Conservation (phyloP, 345 rosid species). For the Anastatica hierochuntica region DNA sequence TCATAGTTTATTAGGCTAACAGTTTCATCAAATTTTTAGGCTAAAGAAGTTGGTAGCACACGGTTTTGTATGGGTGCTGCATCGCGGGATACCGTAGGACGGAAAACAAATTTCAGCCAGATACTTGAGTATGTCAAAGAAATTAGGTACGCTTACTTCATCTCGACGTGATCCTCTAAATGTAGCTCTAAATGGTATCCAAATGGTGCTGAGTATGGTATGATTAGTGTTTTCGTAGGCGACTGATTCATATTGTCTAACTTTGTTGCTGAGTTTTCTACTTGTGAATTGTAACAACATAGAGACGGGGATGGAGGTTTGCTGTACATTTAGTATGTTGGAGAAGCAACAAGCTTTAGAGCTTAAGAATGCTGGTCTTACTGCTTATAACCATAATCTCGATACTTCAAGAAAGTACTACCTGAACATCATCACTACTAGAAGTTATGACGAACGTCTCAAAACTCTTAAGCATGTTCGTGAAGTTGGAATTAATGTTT, state of each 20-base stretch:
- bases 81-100: conserved; percentile 91
- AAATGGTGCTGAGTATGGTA: too few species aligned
- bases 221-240: background rate
- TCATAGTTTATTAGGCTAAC: too few species aligned
- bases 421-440: conserved; percentile 74
- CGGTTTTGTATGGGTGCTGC: conserved; percentile 99
- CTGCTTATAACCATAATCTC: conserved; percentile 95
- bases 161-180: background rate
- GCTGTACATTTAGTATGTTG: conserved; percentile 97
- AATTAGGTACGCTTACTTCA: conserved; percentile 48
- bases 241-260: too few species aligned
- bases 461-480: conserved; percentile 77
- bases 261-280: background rate
- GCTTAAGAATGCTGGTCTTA: conserved; percentile 95
- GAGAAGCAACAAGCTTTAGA: conserved; percentile 93
- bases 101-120: conserved; percentile 83
- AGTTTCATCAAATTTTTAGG: too few species aligned
- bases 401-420: conserved; percentile 96
- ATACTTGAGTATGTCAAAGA: conserved; percentile 87
- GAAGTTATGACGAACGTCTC: conserved; percentile 83
- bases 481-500: conserved; percentile 89
- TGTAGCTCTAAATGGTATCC: too few species aligned
- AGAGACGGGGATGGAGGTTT: conserved; percentile 98
- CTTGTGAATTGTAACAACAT: conserved; percentile 39
- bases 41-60: conserved; percentile 97